Conservation (phyloP, 768 basidiomycete genomes). For the Trametes villosa region DNA sequence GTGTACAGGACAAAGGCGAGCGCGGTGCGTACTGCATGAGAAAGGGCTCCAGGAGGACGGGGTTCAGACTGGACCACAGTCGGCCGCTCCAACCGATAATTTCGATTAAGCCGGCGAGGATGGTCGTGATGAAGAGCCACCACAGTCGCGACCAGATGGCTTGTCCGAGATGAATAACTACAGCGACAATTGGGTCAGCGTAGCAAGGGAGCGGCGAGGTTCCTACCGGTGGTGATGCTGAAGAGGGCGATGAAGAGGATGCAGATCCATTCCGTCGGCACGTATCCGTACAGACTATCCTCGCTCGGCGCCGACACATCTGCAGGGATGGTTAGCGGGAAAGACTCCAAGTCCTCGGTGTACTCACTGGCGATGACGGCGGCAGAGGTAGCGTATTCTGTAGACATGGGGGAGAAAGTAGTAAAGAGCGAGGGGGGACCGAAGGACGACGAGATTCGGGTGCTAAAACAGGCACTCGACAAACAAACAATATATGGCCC, state of each 20-base stretch:
- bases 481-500: no score
- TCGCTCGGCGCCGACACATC: no score
- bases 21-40: constrained; percentile 42
- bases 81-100: constrained; percentile 44
- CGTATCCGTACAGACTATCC: constrained; percentile 37
- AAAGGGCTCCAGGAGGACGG: constrained; percentile 37
- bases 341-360: no score
- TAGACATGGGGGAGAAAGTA: no score
- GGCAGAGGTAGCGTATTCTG: no score
- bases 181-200: no score
- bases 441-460: no score
- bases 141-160: constrained; percentile 37
- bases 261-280: constrained; percentile 42
- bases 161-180: constrained; percentile 33
- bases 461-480: no score
- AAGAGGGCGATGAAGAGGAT: constrained; percentile 43
- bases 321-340: no score
- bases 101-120: constrained; percentile 39
- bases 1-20: background rate
- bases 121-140: constrained; percentile 41
- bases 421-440: no score
- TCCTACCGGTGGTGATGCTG: constrained; percentile 34
- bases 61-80: constrained; percentile 38
- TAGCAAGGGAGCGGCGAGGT: no score
- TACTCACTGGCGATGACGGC: no score